Evolutionary conservation across 352 stramenopile species (phyloP), one percentile per base, ranked within the genome.

Genomic region (Globisporangium barbulae): DNA sequence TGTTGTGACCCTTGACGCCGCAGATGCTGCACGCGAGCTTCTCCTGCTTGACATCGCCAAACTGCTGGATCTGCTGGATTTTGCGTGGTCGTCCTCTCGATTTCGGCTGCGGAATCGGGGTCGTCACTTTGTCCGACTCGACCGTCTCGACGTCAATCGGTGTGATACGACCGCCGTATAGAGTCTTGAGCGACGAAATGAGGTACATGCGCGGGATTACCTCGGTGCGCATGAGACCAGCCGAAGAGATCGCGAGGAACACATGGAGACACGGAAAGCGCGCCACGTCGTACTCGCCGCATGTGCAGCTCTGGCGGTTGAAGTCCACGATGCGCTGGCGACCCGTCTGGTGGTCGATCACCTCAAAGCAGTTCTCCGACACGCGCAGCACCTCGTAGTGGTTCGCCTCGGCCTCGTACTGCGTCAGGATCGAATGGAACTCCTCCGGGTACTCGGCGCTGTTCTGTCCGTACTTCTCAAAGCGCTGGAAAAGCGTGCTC

Each of bases 1-100:
- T 93, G 72, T 93, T 93, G 76, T 93, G 84, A 10, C 84, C 84
- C 71, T 91, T 91, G 37, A 93, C 73, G 48, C 84, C 82, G 53
- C 84, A 93, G 15, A 93, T 70, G 67, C 84, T 91, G 70, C 84
- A 93, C 8, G 79, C 75, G 9, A 93, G 76, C 56, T 89, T 90
- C 48, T 91, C 82, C 58, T 87, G 77, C 62, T 90, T 91, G 7
- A 67, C 58, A 42, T 89, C 79, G 1, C 72, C 75, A 42, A 89
- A 85, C 64, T 91, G 82, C 61, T 91, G 82, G 58, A 93, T 93
- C 53, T 91, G 84, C 61, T 91, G 82, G 15, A 93, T 69, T 59
- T 93, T 93, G 54, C 84, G 84, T 15, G 84, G 84, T 1, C 84
- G 76, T 1, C 84, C 84, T 19, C 84, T 73, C 5, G 75, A 71